Base-by-base conservation (phyloP, 2,329 filamentous ascomycete species). In the Talaromyces albobiverticillius region DNA sequence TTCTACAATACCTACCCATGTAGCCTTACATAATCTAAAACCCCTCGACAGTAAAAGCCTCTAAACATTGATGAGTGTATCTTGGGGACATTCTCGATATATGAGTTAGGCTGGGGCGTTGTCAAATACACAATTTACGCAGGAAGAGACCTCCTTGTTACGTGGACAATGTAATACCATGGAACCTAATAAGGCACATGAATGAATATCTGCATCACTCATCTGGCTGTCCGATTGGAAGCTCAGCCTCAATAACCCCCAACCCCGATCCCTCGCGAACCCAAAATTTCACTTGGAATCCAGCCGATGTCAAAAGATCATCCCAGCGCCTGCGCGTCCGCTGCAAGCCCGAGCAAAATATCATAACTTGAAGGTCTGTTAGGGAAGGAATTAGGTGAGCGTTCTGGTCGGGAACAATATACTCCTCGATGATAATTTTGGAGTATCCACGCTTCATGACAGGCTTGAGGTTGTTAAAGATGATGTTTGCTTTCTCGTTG, bases 351-450 rank as follows among this genome's bases (percentile, higher is more conserved):
- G 26, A 38, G 31, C 38, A 38, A 34, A 32, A 45, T 14, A 32
- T 32, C 47, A 55, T 55, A 20, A 55, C 49, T n/a, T 32, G 23
- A 26, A 62, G 70, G 23, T 67, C 60, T 1, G 64, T 69, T 3
- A 65, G 65, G 3, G 40, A 54, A 16, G 40, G 29, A 23, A 41
- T 23, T 20, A 59, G 69, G 16, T 66, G 59, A 1, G 64, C 68
- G 3, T 65, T 66, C 3, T 40, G 54, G 29, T 72, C 59, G 4
- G 74, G 71, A 0, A 77, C 42, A 4, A 76, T 71, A 32, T 73
- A 66, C 25, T 79, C 76, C 46, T 75, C 70, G 51, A 79, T 72
- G 8, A 79, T 55, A 22, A 79, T 65, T 10, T 62, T 56, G 1
- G 72, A 75, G 23, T 45, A 51, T 2, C 69, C 64, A 1, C 59